Conservation (phyloP, 495 filamentous ascomycete genomes). For the Neurospora sp. region DNA sequence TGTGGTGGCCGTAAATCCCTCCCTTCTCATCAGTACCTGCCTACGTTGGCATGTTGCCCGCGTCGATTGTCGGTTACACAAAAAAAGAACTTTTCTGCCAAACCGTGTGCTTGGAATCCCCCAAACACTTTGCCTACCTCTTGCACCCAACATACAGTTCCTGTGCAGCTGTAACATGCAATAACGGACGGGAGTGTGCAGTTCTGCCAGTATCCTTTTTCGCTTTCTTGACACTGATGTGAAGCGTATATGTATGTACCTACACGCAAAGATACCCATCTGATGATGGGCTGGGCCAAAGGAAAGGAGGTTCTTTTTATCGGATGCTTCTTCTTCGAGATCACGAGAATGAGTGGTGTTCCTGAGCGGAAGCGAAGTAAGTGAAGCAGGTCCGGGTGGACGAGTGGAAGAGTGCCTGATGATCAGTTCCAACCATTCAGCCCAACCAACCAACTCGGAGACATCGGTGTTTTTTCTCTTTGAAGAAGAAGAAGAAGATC, state of each 20-base stretch:
- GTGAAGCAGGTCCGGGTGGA: neutral
- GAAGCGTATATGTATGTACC: neutral
- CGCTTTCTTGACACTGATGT: neutral
- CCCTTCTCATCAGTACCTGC: neutral
- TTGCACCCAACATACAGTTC: neutral
- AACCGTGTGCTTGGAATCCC: neutral
- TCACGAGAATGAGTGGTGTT: neutral
- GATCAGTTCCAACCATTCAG: neutral
- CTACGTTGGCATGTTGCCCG: neutral
- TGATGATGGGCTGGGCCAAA: neutral
- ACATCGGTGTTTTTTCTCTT: neutral
- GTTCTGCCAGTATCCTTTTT: neutral
- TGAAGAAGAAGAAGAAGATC: neutral
- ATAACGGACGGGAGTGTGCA: neutral
- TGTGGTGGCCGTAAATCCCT: neutral
- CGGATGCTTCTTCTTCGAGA: neutral
- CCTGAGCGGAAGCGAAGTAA: neutral
- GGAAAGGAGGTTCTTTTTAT: neutral
- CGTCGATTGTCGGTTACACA: neutral
- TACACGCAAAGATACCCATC: neutral
- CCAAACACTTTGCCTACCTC: neutral
- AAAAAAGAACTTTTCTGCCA: neutral
- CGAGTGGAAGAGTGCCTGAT: neutral
- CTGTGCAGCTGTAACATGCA: neutral
- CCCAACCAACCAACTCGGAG: neutral